phyloP scores from a whole-genome alignment of 2,329 filamentous ascomycete species.

The Ophiostoma ips region DNA sequence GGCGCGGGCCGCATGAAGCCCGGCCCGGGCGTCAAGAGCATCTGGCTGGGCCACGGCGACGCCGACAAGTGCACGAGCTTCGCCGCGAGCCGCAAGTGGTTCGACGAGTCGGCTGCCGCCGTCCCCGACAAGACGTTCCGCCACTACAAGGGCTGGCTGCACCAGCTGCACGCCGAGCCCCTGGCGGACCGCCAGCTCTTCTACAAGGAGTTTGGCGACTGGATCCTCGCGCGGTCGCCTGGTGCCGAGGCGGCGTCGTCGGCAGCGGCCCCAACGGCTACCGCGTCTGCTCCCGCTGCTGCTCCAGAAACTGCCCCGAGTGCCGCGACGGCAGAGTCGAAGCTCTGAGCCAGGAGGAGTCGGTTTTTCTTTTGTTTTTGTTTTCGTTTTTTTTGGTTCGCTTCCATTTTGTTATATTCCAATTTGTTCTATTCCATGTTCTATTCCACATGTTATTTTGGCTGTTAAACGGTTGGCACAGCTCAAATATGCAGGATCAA shows the following conservation, averaged over 20 bases:
- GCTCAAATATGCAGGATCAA: no score
- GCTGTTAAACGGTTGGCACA: no score
- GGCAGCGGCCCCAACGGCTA: neutral
- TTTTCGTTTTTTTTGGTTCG: neutral
- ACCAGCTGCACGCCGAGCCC: constrained; percentile 54
- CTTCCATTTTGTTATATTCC: no score
- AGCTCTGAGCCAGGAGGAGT: neutral
- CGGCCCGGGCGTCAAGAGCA: constrained; percentile 39
- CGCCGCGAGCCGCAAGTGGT: constrained; percentile 49
- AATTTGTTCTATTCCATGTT: no score
- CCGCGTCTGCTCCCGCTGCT: neutral
- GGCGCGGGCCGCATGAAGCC: constrained; percentile 39
- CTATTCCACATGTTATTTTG: no score
- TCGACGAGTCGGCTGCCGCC: constrained; percentile 33
- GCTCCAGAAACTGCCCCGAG: neutral
- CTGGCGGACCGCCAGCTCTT: constrained; percentile 35
- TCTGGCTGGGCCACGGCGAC: constrained; percentile 70
- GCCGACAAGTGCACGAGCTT: constrained; percentile 56
- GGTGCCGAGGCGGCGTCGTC: neutral
- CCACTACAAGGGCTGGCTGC: constrained; percentile 63
- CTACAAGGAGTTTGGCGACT: constrained; percentile 46
- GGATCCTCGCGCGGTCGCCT: constrained; percentile 41
- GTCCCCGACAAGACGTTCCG: constrained; percentile 57
- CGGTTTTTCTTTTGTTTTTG: neutral
- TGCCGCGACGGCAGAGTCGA: neutral